Evolutionary conservation across 2,329 filamentous ascomycete genomes (phyloP).

Genomic region (Monosporascus sp.): DNA sequence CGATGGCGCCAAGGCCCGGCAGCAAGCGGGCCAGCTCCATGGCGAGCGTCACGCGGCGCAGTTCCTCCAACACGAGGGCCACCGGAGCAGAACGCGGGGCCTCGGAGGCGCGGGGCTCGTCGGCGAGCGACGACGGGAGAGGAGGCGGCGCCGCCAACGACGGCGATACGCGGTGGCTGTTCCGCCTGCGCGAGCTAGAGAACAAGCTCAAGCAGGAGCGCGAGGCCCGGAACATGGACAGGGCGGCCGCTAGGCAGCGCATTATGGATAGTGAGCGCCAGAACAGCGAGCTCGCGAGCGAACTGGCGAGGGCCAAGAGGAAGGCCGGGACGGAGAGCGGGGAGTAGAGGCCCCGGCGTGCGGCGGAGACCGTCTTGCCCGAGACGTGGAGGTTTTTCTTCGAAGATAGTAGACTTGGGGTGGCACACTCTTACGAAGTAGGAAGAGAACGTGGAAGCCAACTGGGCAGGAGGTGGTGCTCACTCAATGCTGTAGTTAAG

Average conservation of each 20-base stretch:
- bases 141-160: conserved; percentile 15
- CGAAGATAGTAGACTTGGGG: too few relatives aligned
- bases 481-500: too few relatives aligned
- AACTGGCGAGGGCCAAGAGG: conserved; percentile 23
- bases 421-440: too few relatives aligned
- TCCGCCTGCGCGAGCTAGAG: conserved; percentile 82
- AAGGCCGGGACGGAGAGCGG: conserved; percentile 18
- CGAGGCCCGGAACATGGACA: conserved; percentile 78
- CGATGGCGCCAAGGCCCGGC: conserved; percentile 6
- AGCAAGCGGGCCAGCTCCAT: conserved; percentile 2
- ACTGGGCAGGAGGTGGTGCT: too few relatives aligned
- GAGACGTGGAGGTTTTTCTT: too few relatives aligned
- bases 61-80: conserved; percentile 17
- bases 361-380: too few relatives aligned
- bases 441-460: too few relatives aligned
- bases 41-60: conserved; percentile 20
- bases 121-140: conserved; percentile 14
- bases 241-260: conserved; percentile 74
- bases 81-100: conserved; percentile 3
- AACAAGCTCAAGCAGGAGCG: conserved; percentile 83
- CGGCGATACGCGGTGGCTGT: conserved; percentile 73
- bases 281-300: conserved; percentile 26
- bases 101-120: conserved; percentile 17
- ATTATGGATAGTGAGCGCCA: conserved; percentile 29
- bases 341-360: background rate